These are phyloP conservation scores for Berkeleyomyces basicola DNA, from an alignment of 2,329 filamentous ascomycete genomes.

Conservation along the genomic window DNA sequence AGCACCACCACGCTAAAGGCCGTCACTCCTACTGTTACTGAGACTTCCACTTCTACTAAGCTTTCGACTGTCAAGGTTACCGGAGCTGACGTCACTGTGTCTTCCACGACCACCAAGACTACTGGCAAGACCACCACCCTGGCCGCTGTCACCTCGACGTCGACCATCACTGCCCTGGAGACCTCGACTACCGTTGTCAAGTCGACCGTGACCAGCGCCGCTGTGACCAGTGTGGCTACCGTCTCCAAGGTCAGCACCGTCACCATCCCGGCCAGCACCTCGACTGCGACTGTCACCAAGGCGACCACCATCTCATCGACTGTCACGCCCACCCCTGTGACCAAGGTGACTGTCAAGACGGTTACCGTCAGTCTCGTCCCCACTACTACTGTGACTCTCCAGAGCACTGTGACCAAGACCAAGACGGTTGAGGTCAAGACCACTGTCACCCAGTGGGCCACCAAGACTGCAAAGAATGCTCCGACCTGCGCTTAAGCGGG, in stretches of 20 bases:
- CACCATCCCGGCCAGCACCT: background rate
- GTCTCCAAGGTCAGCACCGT: background rate
- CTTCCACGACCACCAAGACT: background rate
- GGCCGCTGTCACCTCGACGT: background rate
- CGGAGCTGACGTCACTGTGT: background rate
- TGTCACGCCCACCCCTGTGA: background rate
- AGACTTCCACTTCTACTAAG: background rate
- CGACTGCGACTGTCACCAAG: background rate
- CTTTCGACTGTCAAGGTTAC: background rate
- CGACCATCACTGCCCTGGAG: background rate
- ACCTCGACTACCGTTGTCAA: background rate
- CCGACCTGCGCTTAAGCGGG: background rate
- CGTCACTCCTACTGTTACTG: background rate
- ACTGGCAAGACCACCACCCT: background rate
- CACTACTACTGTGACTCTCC: background rate
- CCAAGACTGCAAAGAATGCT: slow-evolving; percentile 4
- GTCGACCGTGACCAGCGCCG: background rate
- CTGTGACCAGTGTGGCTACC: background rate
- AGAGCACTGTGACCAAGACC: slow-evolving; percentile 5
- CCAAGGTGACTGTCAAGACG: background rate
- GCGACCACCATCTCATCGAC: background rate
- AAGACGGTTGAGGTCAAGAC: background rate
- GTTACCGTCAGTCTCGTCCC: background rate
- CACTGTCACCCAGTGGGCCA: background rate
- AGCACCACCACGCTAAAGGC: background rate